Conservation (phyloP, 495 filamentous ascomycete species). For the Aspergillus heteromorphus region DNA sequence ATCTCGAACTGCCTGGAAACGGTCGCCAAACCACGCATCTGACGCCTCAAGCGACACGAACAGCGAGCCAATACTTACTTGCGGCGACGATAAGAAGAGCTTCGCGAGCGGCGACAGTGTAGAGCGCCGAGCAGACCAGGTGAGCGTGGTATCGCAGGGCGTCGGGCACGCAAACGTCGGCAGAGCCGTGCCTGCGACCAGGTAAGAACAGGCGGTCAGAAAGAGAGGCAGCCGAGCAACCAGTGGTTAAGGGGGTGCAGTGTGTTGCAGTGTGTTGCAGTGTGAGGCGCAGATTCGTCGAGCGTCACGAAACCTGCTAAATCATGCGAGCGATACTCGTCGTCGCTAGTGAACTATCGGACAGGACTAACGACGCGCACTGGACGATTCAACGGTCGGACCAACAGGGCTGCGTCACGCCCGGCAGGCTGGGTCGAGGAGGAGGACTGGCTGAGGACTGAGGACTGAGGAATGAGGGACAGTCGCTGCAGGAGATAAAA, state of each 20-base stretch:
- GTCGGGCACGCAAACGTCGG: conserved; percentile 22
- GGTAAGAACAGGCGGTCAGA: conserved; percentile 18
- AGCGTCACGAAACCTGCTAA: conserved; percentile 3
- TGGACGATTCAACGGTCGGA: not conserved
- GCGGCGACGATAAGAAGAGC: not conserved
- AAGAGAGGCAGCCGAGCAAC: not conserved
- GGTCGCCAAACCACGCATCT: not conserved
- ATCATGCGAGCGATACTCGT: conserved; percentile 1
- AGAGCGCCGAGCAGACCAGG: not conserved
- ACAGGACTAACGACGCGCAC: not conserved
- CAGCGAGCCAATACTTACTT: not conserved
- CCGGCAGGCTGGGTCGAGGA: not conserved
- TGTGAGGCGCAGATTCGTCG: not conserved
- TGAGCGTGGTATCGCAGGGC: conserved; percentile 15
- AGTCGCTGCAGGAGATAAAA: not conserved
- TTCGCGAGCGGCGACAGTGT: not conserved
- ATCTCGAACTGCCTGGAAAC: conserved; percentile 4
- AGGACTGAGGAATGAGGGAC: not conserved
- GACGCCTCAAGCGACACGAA: not conserved
- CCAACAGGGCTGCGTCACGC: conserved; percentile 1
- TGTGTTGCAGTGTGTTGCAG: too few relatives aligned
- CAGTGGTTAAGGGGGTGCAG: not conserved
- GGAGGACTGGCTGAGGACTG: not conserved
- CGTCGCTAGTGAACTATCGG: not conserved
- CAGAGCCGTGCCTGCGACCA: conserved; percentile 4